Conservation (phyloP, 1,284 basidiomycete species). For the Kalmanozyma brasiliensis region DNA sequence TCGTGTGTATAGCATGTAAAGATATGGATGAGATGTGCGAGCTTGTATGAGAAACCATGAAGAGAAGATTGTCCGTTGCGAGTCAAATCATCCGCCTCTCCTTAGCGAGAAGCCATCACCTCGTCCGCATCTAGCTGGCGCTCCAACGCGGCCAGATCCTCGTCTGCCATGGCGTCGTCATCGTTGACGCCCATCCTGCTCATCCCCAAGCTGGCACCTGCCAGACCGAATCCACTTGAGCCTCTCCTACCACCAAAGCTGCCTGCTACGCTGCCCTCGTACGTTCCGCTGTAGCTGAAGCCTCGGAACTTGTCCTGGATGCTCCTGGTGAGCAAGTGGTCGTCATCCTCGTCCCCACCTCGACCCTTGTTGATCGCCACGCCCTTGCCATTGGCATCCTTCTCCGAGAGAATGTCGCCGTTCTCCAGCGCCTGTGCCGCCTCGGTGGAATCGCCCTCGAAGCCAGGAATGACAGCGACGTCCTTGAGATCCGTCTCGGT, state of each 20-base stretch:
- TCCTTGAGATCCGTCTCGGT: conserved; percentile 80
- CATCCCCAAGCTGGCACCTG: conserved; percentile 57
- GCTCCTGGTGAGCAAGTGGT: conserved; percentile 56
- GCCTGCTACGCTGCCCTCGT: conserved; percentile 56
- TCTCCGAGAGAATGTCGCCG: conserved; percentile 30
- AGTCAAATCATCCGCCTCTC: neutral
- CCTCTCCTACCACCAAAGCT: conserved; percentile 57
- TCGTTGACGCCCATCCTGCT: conserved; percentile 56
- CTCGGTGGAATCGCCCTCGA: conserved; percentile 47
- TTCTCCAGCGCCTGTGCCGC: conserved; percentile 28
- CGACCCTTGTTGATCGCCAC: conserved; percentile 41
- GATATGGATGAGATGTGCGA: neutral
- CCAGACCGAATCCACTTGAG: conserved; percentile 41
- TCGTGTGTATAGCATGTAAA: neutral
- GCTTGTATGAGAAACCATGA: neutral
- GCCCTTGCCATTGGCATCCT: conserved; percentile 32
- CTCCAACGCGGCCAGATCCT: conserved; percentile 9
- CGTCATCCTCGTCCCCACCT: conserved; percentile 38
- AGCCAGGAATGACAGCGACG: conserved; percentile 60
- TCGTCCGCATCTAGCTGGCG: conserved; percentile 33
- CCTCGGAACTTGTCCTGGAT: conserved; percentile 68
- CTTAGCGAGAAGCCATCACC: conserved; percentile 27
- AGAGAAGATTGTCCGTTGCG: neutral
- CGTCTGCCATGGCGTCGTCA: conserved; percentile 38
- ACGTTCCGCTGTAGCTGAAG: conserved; percentile 65